phyloP scores from a whole-genome alignment of 257 asterid genomes.

The Cinchona pubescens region DNA sequence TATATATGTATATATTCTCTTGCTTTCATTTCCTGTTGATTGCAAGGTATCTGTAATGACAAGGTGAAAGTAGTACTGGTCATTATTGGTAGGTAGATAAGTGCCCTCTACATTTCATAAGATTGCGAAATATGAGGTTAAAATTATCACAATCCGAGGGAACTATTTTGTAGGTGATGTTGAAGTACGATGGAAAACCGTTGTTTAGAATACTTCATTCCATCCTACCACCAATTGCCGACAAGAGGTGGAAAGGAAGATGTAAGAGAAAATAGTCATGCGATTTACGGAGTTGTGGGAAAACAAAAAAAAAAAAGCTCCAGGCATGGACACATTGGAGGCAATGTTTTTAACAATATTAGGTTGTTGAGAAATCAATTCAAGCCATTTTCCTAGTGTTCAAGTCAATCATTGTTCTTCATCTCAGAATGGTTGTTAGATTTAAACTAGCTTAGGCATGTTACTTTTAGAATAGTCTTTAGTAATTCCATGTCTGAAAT shows the following conservation, averaged over 20 bases:
- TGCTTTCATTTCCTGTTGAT: not conserved
- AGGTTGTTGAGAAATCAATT: not conserved
- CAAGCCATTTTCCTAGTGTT: not conserved
- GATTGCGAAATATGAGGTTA: too few species aligned
- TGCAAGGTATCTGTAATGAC: not conserved
- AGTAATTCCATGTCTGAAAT: not conserved
- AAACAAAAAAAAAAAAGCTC: too few species aligned
- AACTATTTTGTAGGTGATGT: not conserved
- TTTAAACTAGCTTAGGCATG: not conserved
- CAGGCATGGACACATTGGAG: not conserved
- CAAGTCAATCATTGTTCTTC: not conserved
- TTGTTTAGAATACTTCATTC: not conserved
- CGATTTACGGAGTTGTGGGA: not conserved
- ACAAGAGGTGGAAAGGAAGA: not conserved
- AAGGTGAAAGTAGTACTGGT: not conserved
- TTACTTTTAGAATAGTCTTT: not conserved
- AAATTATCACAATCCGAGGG: not conserved
- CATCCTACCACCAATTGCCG: not conserved
- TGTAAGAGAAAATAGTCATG: not conserved
- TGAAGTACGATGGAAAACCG: not conserved
- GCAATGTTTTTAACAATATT: not conserved
- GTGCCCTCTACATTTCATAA: not conserved
- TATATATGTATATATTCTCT: too few species aligned
- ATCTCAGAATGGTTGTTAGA: not conserved
- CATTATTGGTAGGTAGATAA: not conserved